Evolutionary conservation across 2,329 filamentous ascomycete genomes (phyloP).

Genomic region (Fusarium heterosporum): DNA sequence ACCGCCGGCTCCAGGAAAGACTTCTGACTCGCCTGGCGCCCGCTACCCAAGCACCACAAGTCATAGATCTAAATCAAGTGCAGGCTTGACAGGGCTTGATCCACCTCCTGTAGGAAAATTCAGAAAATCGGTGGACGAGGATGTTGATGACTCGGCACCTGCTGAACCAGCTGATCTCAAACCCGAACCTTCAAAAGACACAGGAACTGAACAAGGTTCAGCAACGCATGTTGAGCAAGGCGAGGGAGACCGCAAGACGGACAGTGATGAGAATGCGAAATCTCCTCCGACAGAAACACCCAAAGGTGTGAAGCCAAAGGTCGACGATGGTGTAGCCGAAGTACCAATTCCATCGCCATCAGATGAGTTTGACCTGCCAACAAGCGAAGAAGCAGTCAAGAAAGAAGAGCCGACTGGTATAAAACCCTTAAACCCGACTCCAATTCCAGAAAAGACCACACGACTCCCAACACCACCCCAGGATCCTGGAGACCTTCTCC

Average conservation of each 20-base stretch:
- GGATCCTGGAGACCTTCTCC: constrained; percentile 41
- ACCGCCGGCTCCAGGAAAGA: constrained; percentile 22
- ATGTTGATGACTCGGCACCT: background rate
- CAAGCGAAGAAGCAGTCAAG: background rate
- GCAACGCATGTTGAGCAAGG: background rate
- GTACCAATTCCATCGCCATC: background rate
- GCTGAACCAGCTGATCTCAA: background rate
- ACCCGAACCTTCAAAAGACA: background rate
- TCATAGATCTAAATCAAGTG: constrained; percentile 1
- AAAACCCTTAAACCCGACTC: constrained; percentile 1
- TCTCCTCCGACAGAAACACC: background rate
- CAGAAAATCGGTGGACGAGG: constrained; percentile 3
- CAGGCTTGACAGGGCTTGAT: constrained; percentile 16
- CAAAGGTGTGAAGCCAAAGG: constrained; percentile 6
- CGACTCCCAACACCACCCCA: background rate
- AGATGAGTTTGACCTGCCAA: background rate
- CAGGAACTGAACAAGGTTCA: background rate
- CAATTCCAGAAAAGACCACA: background rate
- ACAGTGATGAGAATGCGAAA: background rate
- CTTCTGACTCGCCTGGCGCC: background rate
- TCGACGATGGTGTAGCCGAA: constrained; percentile 1
- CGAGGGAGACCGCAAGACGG: background rate
- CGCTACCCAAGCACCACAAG: background rate
- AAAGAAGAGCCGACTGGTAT: background rate
- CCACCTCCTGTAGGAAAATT: constrained; percentile 25